phyloP scores from a whole-genome alignment of 129 eudicot genomes.

The Pittosporum tobira region DNA sequence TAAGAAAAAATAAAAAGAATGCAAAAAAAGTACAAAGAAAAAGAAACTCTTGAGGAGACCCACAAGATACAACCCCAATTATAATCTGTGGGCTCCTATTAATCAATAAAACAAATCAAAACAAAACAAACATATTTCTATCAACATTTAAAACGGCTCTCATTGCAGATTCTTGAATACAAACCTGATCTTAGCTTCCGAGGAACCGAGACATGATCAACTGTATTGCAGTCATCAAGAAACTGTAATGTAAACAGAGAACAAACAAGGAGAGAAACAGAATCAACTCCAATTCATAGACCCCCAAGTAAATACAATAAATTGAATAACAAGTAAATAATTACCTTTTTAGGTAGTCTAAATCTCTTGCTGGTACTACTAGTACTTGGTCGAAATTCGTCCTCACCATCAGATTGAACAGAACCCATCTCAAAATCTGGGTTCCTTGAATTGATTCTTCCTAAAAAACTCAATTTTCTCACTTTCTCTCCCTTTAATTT shows the following conservation, averaged over 20 bases:
- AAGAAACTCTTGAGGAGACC: slow-evolving; percentile 12
- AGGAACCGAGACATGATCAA: slow-evolving; percentile 39
- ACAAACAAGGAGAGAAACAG: background rate
- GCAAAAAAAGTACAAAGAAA: background rate
- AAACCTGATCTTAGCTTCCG: slow-evolving; percentile 65
- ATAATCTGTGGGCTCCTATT: slow-evolving; percentile 16
- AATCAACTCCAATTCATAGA: background rate
- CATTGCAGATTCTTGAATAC: background rate
- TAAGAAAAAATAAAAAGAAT: slow-evolving; percentile 4
- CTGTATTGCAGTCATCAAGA: slow-evolving; percentile 24
- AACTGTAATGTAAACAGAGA: slow-evolving; percentile 33
- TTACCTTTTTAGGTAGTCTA: slow-evolving; percentile 49
- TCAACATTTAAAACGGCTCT: background rate
- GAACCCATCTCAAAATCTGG: slow-evolving; percentile 21
- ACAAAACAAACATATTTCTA: background rate
- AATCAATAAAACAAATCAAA: background rate
- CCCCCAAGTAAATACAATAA: background rate
- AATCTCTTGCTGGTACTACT: slow-evolving; percentile 24
- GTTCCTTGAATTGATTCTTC: slow-evolving; percentile 1
- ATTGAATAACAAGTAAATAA: slow-evolving; percentile 1
- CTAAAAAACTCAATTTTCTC: slow-evolving; percentile 26
- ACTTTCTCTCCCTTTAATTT: slow-evolving; percentile 24
- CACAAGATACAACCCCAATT: slow-evolving; percentile 14
- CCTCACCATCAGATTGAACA: slow-evolving; percentile 30
- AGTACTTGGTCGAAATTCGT: slow-evolving; percentile 17